A percentile compares a stretch with the other conserved stretches of the same genome.
Conservation (phyloP, 2,329 filamentous ascomycete genomes). For the Thelonectria discophora region DNA sequence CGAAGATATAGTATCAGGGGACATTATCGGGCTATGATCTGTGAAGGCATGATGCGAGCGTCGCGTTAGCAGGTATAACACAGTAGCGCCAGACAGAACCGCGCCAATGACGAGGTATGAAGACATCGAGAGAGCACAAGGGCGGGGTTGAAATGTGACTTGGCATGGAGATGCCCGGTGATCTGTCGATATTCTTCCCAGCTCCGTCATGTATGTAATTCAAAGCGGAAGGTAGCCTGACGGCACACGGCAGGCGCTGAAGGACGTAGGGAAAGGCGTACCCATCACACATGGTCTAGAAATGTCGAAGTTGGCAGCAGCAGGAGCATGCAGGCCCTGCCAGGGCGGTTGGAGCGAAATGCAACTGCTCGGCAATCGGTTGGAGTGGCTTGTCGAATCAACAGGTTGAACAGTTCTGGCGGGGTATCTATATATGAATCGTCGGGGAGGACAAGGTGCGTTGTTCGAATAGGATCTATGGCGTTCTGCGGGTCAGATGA, state of each 20-base stretch:
- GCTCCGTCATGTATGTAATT: conserved; percentile 5
- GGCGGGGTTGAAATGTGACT: conserved; percentile 17
- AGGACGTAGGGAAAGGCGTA: conserved; percentile 46
- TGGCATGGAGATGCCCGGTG: conserved; percentile 3
- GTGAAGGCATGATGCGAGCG: conserved; percentile 29
- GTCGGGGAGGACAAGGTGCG: conserved; percentile 28
- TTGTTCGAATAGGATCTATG: conserved; percentile 42
- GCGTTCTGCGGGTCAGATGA: conserved; percentile 42
- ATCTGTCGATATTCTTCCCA: conserved; percentile 13
- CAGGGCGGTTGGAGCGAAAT: conserved; percentile 24
- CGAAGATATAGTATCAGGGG: conserved; percentile 79
- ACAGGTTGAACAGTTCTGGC: conserved; percentile 15
- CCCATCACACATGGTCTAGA: conserved; percentile 53
- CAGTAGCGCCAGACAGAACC: conserved; percentile 25
- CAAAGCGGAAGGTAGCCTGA: conserved; percentile 15
- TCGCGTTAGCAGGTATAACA: conserved; percentile 44
- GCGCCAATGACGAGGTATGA: conserved; percentile 25
- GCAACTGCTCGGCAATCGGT: conserved; percentile 23
- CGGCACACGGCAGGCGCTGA: conserved; percentile 44
- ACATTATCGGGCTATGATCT: conserved; percentile 65
- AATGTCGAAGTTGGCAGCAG: conserved; percentile 30
- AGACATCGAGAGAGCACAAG: conserved; percentile 23
- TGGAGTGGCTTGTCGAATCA: conserved; percentile 26
- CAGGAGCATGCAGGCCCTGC: conserved; percentile 31
- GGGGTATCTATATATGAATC: conserved; percentile 27